Evolutionary conservation across 228 moss, liverwort and hornwort species (phyloP).

Genomic region (Sphagnum fallax): DNA sequence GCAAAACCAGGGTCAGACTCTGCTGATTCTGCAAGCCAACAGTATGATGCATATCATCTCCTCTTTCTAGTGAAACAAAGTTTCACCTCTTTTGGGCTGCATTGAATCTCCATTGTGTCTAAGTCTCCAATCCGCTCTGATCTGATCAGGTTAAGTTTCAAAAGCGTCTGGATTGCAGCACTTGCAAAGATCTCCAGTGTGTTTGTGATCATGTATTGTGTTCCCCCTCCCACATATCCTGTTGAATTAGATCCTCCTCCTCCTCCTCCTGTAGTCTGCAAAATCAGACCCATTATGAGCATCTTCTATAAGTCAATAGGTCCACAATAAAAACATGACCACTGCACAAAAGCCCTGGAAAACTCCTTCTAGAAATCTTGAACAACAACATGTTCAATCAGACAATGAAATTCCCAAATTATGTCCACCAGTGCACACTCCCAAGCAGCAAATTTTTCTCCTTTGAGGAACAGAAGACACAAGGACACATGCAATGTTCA

Average conservation of each 20-base stretch:
- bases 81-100: conserved; percentile 18
- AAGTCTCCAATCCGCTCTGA: conserved; percentile 16
- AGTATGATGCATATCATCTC: no score
- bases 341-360: neutral
- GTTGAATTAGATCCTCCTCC: neutral
- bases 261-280: neutral
- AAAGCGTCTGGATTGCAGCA: neutral
- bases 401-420: neutral
- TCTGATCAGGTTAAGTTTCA: conserved; percentile 4
- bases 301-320: no score
- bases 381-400: neutral
- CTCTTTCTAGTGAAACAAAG: neutral
- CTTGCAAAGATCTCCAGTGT: conserved; percentile 1
- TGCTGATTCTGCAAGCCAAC: no score
- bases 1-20: no score
- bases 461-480: neutral
- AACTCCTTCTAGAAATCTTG: neutral
- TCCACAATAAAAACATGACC: no score
- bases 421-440: neutral
- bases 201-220: conserved; percentile 4
- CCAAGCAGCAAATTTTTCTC: neutral
- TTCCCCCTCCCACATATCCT: conserved; percentile 2
- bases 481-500: neutral
- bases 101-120: conserved; percentile 21
- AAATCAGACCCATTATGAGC: neutral